These are phyloP conservation scores for Candida ortonii DNA, from an alignment of 805 yeast genomes.

Conservation along the genomic window DNA sequence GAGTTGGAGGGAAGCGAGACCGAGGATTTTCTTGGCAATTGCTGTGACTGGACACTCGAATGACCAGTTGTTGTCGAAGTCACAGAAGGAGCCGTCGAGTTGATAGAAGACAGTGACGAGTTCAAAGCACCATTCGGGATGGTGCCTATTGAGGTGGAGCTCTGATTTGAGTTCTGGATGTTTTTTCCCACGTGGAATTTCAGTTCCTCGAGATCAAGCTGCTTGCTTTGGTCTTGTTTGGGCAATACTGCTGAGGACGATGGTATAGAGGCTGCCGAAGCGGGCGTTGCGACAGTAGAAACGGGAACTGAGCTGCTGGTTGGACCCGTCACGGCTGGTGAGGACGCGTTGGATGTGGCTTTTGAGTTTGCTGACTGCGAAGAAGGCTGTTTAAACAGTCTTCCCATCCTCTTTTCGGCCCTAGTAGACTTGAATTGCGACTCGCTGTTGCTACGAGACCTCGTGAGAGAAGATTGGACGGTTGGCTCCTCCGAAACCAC, in stretches of 20 bases:
- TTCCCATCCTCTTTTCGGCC: slow-evolving; percentile 36
- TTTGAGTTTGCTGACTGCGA: slow-evolving; percentile 10
- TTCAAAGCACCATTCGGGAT: slow-evolving; percentile 7
- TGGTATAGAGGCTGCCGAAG: slow-evolving; percentile 1
- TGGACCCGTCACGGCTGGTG: slow-evolving; percentile 3
- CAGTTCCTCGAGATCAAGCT: slow-evolving; percentile 21
- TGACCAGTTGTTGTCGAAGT: slow-evolving; percentile 1
- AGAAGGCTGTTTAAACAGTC: slow-evolving; percentile 29
- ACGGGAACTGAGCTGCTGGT: slow-evolving; percentile 1
- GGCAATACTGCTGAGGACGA: slow-evolving; percentile 3
- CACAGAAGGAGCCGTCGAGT: slow-evolving; percentile 4
- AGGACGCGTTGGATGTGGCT: slow-evolving; percentile 4
- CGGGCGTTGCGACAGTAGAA: neutral
- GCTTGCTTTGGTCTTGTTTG: slow-evolving; percentile 15
- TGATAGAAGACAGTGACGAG: slow-evolving; percentile 9
- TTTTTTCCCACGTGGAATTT: slow-evolving; percentile 21
- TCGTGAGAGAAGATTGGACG: slow-evolving; percentile 7
- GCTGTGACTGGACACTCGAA: slow-evolving; percentile 4
- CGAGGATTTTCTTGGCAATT: slow-evolving; percentile 19
- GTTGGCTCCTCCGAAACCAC: slow-evolving; percentile 11
- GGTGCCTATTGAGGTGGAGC: slow-evolving; percentile 7
- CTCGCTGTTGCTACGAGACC: slow-evolving; percentile 32
- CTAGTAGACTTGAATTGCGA: slow-evolving; percentile 29
- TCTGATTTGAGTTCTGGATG: slow-evolving; percentile 17
- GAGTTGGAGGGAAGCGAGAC: slow-evolving; percentile 13